phyloP scores from a whole-genome alignment of 148 eudicot species.

The Rhododendron molle region DNA sequence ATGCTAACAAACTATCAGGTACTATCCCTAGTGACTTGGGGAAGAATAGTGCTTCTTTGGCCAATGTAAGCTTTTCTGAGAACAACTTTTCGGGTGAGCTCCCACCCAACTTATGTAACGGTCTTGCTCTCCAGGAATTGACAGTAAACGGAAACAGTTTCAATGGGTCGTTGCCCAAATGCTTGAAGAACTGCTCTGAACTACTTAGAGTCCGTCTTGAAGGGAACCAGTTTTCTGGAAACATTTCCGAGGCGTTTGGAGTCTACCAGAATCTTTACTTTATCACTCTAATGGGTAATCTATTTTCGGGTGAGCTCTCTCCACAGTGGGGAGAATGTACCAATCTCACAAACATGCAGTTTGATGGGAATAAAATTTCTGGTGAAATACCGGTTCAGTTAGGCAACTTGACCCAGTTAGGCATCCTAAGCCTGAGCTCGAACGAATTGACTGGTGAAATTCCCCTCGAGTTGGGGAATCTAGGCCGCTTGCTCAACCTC shows the following conservation, averaged over 20 bases:
- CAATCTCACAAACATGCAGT: constrained; percentile 46
- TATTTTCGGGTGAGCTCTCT: constrained; percentile 65
- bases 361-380: constrained; percentile 37
- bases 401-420: constrained; percentile 34
- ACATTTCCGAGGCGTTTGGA: constrained; percentile 71
- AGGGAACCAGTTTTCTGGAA: constrained; percentile 59
- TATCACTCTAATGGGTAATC: constrained; percentile 45
- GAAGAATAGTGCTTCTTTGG: constrained; percentile 28
- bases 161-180: constrained; percentile 59
- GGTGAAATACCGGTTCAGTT: constrained; percentile 51
- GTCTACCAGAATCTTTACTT: constrained; percentile 46
- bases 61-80: constrained; percentile 65
- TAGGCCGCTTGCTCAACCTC: constrained; percentile 31
- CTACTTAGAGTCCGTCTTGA: constrained; percentile 65
- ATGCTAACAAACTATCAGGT: constrained; percentile 52
- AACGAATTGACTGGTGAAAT: constrained; percentile 44
- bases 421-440: constrained; percentile 28
- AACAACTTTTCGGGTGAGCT: constrained; percentile 73
- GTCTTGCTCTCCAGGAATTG: constrained; percentile 39
- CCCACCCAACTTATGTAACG: constrained; percentile 60
- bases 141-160: constrained; percentile 59
- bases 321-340: constrained; percentile 54
- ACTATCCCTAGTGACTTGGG: constrained; percentile 55
- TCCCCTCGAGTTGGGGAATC: constrained; percentile 45
- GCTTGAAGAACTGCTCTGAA: constrained; percentile 63